A percentile compares a stretch with the other conserved stretches of the same genome.
Conservation (phyloP, 495 filamentous ascomycete genomes). For the Pseudoneurospora amorphoporcata region DNA sequence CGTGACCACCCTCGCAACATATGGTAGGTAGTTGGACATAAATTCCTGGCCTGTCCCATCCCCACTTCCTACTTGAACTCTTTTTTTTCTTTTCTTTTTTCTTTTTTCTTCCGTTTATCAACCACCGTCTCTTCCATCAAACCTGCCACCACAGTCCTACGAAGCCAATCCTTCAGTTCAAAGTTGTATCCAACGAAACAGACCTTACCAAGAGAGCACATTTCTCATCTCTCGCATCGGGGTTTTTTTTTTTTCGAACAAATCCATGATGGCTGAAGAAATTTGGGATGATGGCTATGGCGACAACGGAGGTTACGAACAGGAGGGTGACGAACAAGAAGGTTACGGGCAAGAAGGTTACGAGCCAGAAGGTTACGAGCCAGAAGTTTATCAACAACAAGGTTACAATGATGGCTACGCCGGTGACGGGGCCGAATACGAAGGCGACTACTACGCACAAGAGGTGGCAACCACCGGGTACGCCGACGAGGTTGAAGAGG, state of each 20-base stretch:
- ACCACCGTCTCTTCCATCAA: neutral
- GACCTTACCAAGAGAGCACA: neutral
- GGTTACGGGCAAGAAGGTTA: neutral
- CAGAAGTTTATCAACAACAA: too few species aligned
- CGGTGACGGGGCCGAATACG: too few species aligned
- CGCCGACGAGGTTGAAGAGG: neutral
- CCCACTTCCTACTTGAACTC: too few species aligned
- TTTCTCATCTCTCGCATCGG: neutral
- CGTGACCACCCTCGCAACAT: too few species aligned
- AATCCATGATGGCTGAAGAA: neutral
- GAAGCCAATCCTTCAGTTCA: neutral
- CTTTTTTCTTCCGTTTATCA: neutral
- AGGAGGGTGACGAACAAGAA: too few species aligned
- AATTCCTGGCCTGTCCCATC: neutral
- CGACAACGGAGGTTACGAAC: neutral
- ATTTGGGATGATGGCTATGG: neutral
- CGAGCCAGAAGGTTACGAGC: neutral
- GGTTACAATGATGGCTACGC: neutral
- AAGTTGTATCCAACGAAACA: neutral
- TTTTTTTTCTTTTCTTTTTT: fast-evolving
- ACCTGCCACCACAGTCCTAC: neutral
- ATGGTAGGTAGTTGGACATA: neutral
- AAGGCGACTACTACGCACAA: neutral
- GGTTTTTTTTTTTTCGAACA: neutral
- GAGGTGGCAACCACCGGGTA: neutral